Base-by-base conservation (phyloP, 2,329 filamentous ascomycete genomes). In the Zymoseptoria passerinii region DNA sequence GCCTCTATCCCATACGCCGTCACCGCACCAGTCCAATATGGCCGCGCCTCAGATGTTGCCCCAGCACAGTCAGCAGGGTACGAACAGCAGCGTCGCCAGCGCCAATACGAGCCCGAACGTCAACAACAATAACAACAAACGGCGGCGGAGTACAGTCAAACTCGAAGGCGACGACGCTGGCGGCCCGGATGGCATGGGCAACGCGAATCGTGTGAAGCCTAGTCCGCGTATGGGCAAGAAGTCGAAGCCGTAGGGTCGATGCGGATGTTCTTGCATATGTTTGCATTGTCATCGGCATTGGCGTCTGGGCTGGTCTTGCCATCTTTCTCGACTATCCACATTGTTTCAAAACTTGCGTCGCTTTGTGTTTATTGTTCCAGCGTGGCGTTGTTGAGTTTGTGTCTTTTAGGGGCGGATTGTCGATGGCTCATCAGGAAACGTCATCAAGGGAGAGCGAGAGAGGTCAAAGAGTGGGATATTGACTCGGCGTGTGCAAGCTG, bases 81-180 rank as follows among this genome's bases (percentile, higher is more conserved):
- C 79, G n/a, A 81, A 78, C 62, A 82, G 78, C 70, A 80, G 72
- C 18, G 74, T 74, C 63, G 78, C 79, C 8, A 84, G 81, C 65
- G 81, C 82, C 29, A 85, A 83, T 63, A 84, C 83, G 4, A 86
- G 83, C 63, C 83, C 83, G 2, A 63, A 69, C 28, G 64, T 70
- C 55, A 84, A 82, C 64, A 78, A 83, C 65, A 86, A 86, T 52
- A 79, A 74, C 65, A 79, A 78, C 66, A 86, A 86, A 71, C 78
- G 83, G 60, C 76, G 83, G 60, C 72, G 78, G 27, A 85, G 83
- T 70, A 79, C 79, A 13, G 81, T 84, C 58, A 86, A 86, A 70
- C 72, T 79, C 55, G 83, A 85, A 65, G 76, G 73, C 48, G 82
- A 84, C 52, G 82, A 82, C 50, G 75, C 71, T 8, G 73, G 70